Conservation (phyloP, 2,329 filamentous ascomycete species). For the Trichoderma semiorbis region DNA sequence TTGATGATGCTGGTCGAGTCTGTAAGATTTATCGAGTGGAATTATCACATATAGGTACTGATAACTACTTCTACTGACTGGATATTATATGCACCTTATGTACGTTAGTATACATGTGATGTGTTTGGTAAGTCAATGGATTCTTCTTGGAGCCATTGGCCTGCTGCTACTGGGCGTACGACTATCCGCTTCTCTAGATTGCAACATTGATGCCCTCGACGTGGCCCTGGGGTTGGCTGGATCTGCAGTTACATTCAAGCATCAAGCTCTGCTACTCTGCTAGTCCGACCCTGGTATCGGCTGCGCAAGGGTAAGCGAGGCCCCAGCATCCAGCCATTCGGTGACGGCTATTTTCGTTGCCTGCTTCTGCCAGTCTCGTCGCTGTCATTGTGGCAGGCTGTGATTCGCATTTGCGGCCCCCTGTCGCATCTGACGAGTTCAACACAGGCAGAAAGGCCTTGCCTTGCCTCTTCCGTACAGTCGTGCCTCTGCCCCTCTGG, state of each 20-base stretch:
- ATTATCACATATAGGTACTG: not conserved
- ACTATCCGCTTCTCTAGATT: not conserved
- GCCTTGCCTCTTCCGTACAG: not conserved
- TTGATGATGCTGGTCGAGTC: not conserved
- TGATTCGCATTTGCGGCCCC: conserved; percentile 4
- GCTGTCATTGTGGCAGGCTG: conserved; percentile 9
- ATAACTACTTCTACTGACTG: no score
- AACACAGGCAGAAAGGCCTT: not conserved
- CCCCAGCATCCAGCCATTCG: not conserved
- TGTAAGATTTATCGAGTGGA: not conserved
- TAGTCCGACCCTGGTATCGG: not conserved
- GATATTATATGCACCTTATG: no score
- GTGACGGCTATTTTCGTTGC: not conserved
- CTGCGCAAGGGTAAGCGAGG: conserved; percentile 9
- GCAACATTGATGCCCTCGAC: conserved; percentile 8
- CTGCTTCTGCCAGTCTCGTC: not conserved
- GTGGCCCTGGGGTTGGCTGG: not conserved
- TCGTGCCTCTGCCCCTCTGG: not conserved
- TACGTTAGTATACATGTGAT: not conserved
- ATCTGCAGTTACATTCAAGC: conserved; percentile 8
- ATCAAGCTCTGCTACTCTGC: not conserved
- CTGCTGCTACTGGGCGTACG: not conserved
- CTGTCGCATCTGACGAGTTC: not conserved
- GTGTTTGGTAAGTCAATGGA: not conserved
- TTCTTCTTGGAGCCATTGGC: not conserved